These are phyloP conservation scores for Dictyostelium citrinum DNA, from an alignment of 78 protist species.

Conservation along the genomic window DNA sequence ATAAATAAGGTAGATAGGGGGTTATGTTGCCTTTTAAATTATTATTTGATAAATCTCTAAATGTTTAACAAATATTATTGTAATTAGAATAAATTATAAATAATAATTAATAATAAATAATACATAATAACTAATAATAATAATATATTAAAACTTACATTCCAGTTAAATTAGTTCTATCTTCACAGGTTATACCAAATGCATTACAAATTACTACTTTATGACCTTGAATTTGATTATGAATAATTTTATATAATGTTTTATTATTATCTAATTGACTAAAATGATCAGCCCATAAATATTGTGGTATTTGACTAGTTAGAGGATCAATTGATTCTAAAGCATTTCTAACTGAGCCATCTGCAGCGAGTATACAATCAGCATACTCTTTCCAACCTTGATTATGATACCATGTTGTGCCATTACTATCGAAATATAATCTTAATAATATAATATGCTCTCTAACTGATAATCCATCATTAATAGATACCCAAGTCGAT, in stretches of 20 bases:
- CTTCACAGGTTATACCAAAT: slow-evolving; percentile 10
- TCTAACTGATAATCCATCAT: background rate
- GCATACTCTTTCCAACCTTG: slow-evolving; percentile 27
- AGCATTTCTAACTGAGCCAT: background rate
- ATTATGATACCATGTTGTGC: background rate
- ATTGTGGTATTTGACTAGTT: background rate
- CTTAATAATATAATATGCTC: slow-evolving; percentile 7
- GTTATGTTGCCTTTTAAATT: background rate
- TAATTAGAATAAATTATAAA: too few species aligned
- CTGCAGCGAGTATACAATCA: background rate
- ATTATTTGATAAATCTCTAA: slow-evolving; percentile 16
- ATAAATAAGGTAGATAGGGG: background rate
- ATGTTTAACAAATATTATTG: background rate
- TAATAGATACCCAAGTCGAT: background rate
- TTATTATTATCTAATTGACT: background rate
- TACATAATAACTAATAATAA: too few species aligned
- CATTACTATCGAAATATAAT: slow-evolving; percentile 1
- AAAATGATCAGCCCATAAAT: background rate
- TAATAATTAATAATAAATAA: too few species aligned
- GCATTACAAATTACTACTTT: background rate
- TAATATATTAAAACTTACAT: background rate
- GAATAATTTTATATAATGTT: background rate
- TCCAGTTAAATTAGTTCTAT: background rate
- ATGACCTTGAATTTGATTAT: background rate
- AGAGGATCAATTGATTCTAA: background rate